Conservation (phyloP, 1,284 basidiomycete species). For the Cutaneotrichosporon cavernicola region DNA sequence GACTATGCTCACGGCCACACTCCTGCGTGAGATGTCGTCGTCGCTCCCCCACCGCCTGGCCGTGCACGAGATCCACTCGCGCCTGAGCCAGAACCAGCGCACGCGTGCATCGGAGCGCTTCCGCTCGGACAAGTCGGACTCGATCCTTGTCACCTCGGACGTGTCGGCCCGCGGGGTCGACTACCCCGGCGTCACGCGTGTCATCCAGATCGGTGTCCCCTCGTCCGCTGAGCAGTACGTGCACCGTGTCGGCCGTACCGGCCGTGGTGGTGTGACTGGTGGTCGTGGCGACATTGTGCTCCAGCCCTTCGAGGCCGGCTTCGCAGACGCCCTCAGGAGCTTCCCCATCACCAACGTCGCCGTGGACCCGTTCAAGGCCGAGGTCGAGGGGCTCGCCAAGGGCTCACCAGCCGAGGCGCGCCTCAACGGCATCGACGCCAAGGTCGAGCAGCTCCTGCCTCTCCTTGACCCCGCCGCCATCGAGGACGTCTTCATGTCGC, state of each 20-base stretch:
- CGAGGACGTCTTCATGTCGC: conserved; percentile 65
- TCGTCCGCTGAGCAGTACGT: conserved; percentile 73
- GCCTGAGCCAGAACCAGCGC: conserved; percentile 66
- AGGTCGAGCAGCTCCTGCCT: conserved; percentile 50
- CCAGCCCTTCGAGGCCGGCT: conserved; percentile 76
- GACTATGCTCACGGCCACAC: conserved; percentile 70
- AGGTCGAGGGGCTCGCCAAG: conserved; percentile 59
- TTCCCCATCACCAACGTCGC: conserved; percentile 32
- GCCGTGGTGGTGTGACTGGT: conserved; percentile 65
- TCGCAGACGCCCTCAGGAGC: conserved; percentile 61
- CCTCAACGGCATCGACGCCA: conserved; percentile 47
- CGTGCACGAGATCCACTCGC: conserved; percentile 85
- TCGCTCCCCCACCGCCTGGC: conserved; percentile 59
- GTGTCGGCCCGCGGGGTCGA: conserved; percentile 88
- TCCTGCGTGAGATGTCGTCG: conserved; percentile 61
- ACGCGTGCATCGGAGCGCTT: conserved; percentile 67
- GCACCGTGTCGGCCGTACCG: conserved; percentile 89
- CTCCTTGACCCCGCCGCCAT: conserved; percentile 62
- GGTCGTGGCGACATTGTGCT: conserved; percentile 86
- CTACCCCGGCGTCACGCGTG: conserved; percentile 85
- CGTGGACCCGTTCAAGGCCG: conserved; percentile 57
- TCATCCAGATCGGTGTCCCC: conserved; percentile 89
- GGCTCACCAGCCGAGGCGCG: not conserved
- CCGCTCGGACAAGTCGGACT: conserved; percentile 62
- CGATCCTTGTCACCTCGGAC: conserved; percentile 80